Base-by-base conservation (phyloP, 805 yeast genomes). In the Novakomyces olei region DNA sequence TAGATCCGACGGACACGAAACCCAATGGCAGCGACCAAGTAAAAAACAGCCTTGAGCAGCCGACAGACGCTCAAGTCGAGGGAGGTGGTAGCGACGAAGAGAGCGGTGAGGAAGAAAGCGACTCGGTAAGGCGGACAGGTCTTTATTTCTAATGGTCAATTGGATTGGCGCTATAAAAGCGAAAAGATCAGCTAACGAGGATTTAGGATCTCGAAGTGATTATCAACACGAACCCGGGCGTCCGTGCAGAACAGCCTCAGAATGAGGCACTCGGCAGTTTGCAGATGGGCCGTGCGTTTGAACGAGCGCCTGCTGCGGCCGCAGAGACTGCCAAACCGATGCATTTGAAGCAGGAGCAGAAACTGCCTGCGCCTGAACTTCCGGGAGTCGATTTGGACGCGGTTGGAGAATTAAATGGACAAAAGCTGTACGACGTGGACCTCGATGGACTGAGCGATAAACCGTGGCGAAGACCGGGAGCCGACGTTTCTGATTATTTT, bases 391-490 rank as follows among this genome's bases (percentile, higher is more conserved):
- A 79, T 43, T 61, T 80, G n/a, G 69, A 76, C 43, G 65, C 66
- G 27, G 70, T 75, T 14, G 91, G 80, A 1, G 69, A 65, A 38
- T 63, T 63, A 37, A 75, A 81, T 33, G 95, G 92, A 2, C 63
- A 68, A 42, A 92, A 92, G 3, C 58, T 88, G 31, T 78, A 92
- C 0, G 70, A 75, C 41, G 61, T 85, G 8, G 74, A 77, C 38
- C 62, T 85, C 7, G 85, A 75, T 38, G 74, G 72, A 34, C 56
- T 83, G 31, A 80, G 78, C 41, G 92, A 81, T 41, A 91, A 91
- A 55, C 99, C 99, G 5, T 88, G 99, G 99, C 67, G 98, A 48
- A 71, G 77, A 41, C 95, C 96, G 1, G 98, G 96, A 25, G 92
- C 93, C 3, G 95, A 88, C 53, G 56, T 79, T 26, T 67, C 92